Evolutionary conservation across 2,329 filamentous ascomycete genomes (phyloP), one percentile per base, ranked within the genome.

Genomic region (Scedosporium minutisporum): DNA sequence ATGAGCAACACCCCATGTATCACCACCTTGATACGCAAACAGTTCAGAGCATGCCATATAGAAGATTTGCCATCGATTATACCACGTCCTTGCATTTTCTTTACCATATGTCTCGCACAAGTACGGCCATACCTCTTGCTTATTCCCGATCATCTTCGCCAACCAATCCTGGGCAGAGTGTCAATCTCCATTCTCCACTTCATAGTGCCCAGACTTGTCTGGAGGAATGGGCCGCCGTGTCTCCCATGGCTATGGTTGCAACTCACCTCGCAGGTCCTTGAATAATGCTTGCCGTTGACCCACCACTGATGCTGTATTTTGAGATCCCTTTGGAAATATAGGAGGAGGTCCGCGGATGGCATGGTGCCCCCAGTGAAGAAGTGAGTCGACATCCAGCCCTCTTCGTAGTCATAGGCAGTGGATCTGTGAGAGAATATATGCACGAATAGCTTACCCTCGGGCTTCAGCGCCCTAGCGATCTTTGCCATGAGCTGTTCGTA

Each of bases 281-380:
- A 86, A 69, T 90, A 90, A 67, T 90, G 82, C 68, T 76, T 78
- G 3, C 87, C 87, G 66, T 81, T 87, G 7, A 90, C 82, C 87
- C 87, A 90, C 87, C 87, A 90, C 72, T 89, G 85, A 66, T 78
- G 76, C 72, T 82, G 74, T 33, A 89, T 71, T 61, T 73, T 79
- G 60, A 90, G 71, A 68, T 89, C 80, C 25, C 77, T 74, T 71
- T 90, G 87, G 69, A 89, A 90, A 69, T 82, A 89, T 48, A 87
- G 76, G 64, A 90, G 71, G 62, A 90, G 72, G 70, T 90, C 87
- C 0, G 85, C 81, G 51, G 80, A 85, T 3, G 84, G 85, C 87
- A 90, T 90, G 6, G 86, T 89, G 2, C 87, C 87, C 12, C 87
- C 87, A 0, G 86, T 87, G 74, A 90, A 90, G 77, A 90, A 90